These are phyloP conservation scores for Calcarisporium arbuscula DNA, from an alignment of 2,329 filamentous ascomycete genomes.

Conservation along the genomic window DNA sequence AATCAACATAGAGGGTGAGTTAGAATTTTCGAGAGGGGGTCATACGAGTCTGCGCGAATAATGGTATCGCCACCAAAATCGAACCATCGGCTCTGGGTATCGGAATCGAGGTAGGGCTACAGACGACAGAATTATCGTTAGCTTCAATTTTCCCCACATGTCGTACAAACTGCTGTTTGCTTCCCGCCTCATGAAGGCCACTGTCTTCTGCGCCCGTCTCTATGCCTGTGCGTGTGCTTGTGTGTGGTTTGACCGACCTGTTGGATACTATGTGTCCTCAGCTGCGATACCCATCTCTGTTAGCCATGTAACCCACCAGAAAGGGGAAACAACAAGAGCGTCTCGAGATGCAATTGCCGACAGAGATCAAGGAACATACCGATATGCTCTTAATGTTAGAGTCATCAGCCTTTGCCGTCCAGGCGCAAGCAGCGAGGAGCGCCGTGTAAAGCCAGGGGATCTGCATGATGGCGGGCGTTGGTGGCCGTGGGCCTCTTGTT, in stretches of 20 bases:
- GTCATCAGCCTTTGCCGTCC: slow-evolving; percentile 44
- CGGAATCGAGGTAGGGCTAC: slow-evolving; percentile 93
- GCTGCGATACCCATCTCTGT: slow-evolving; percentile 40
- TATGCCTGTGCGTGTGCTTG: too few species aligned
- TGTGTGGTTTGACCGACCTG: slow-evolving; percentile 70
- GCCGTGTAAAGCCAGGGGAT: slow-evolving; percentile 39
- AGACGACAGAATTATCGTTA: slow-evolving; percentile 6
- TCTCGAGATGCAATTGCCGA: too few species aligned
- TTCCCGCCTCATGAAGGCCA: slow-evolving; percentile 9
- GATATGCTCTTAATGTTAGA: slow-evolving; percentile 46
- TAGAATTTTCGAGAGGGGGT: neutral
- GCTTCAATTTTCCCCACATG: slow-evolving; percentile 2
- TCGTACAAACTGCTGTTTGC: neutral
- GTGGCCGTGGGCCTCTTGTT: too few species aligned
- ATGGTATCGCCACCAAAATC: slow-evolving; percentile 97
- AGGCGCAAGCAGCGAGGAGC: slow-evolving; percentile 44
- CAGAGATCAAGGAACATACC: slow-evolving; percentile 34
- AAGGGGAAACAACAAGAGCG: too few species aligned
- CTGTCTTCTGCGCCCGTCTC: slow-evolving; percentile 13
- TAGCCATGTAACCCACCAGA: slow-evolving; percentile 3
- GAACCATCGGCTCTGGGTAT: slow-evolving; percentile 98
- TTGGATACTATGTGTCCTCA: slow-evolving; percentile 79
- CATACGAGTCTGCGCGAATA: slow-evolving; percentile 64
- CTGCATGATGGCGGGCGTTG: slow-evolving; percentile 33
- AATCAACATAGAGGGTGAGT: neutral